phyloP scores from a whole-genome alignment of 345 rosid species.

The Linum trigynum region DNA sequence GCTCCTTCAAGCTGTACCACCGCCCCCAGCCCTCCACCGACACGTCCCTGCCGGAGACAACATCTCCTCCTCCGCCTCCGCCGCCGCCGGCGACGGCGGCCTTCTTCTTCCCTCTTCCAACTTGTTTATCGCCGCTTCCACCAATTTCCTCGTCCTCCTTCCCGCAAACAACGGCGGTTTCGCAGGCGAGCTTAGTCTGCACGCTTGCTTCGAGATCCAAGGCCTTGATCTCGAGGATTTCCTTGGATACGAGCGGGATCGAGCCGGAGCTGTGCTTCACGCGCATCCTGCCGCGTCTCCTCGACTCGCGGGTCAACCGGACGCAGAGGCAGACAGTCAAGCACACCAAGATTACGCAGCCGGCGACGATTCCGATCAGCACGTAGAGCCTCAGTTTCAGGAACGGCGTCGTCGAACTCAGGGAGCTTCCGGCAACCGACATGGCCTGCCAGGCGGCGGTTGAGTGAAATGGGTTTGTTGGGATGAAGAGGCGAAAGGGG shows the following conservation, averaged over 20 bases:
- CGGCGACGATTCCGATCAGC: constrained; percentile 39
- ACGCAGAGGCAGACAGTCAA: constrained; percentile 48
- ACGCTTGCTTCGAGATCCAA: constrained; percentile 24
- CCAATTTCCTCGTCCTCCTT: constrained; percentile 16
- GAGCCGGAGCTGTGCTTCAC: constrained; percentile 64
- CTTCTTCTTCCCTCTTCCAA: neutral
- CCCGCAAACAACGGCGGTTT: neutral
- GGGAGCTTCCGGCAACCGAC: constrained; percentile 10
- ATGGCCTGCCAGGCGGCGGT: too few species aligned
- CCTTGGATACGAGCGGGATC: constrained; percentile 66
- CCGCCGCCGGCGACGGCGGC: constrained; percentile 9
- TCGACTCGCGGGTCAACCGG: constrained; percentile 35
- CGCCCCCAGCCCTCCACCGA: constrained; percentile 77
- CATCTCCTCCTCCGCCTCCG: constrained; percentile 29
- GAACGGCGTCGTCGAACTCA: constrained; percentile 34
- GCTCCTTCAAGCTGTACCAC: constrained; percentile 79
- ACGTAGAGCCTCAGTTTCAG: constrained; percentile 49
- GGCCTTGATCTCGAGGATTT: constrained; percentile 56
- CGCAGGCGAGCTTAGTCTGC: constrained; percentile 24
- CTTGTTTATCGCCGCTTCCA: constrained; percentile 2
- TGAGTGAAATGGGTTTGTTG: neutral
- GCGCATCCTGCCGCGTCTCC: constrained; percentile 40
- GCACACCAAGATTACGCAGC: constrained; percentile 26
- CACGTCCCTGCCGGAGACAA: constrained; percentile 36
- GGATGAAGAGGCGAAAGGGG: neutral